Conservation (phyloP, 306 rosid species). For the Adenanthera pavonina region DNA sequence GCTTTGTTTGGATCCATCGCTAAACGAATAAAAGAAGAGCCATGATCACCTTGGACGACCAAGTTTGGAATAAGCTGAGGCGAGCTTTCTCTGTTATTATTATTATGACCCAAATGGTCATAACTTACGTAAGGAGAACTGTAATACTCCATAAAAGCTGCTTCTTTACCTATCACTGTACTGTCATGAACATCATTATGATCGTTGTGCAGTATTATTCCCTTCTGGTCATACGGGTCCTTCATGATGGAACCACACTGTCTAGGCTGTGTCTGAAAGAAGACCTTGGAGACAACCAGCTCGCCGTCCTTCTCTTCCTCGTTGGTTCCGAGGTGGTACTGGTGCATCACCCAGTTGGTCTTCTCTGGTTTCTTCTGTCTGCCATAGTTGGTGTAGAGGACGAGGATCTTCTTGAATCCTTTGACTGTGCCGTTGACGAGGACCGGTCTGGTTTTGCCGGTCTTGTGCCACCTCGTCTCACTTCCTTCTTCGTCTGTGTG, state of each 20-base stretch:
- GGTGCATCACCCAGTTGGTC: conserved; percentile 96
- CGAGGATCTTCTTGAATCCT: conserved; percentile 89
- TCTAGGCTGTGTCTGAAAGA: conserved; percentile 85
- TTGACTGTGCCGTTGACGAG: conserved; percentile 48
- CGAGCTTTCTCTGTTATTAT: conserved; percentile 49
- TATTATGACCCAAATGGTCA: conserved; percentile 47
- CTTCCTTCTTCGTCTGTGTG: conserved; percentile 77
- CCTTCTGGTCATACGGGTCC: conserved; percentile 46
- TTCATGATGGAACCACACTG: conserved; percentile 62
- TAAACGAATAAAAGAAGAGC: conserved; percentile 57
- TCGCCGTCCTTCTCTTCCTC: conserved; percentile 95
- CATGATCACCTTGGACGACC: conserved; percentile 68
- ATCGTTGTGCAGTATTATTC: conserved; percentile 11
- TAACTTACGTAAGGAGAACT: conserved; percentile 52
- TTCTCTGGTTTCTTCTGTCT: conserved; percentile 79
- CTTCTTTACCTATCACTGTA: conserved; percentile 35
- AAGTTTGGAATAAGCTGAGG: conserved; percentile 65
- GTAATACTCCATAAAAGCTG: conserved; percentile 51
- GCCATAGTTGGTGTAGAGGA: conserved; percentile 88
- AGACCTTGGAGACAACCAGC: conserved; percentile 80
- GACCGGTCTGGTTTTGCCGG: conserved; percentile 86
- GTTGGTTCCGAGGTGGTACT: conserved; percentile 77
- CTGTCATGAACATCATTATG: not conserved
- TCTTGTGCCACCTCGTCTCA: conserved; percentile 97
- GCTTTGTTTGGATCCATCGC: conserved; percentile 34